phyloP scores from a whole-genome alignment of 2,329 filamentous ascomycete genomes.

The Fusarium sp. region DNA sequence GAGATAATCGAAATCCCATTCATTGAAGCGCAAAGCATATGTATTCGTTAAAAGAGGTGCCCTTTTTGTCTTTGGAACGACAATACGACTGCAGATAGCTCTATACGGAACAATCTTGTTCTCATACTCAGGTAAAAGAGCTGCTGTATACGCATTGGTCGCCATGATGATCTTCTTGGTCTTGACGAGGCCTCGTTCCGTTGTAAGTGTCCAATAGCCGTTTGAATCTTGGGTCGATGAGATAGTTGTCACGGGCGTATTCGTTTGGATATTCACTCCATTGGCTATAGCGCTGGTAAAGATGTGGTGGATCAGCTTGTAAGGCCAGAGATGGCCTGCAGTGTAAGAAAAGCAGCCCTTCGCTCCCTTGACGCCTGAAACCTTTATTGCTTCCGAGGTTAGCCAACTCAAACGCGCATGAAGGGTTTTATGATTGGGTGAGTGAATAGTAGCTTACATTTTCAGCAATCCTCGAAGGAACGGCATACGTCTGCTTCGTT shows the following conservation, averaged over 20 bases:
- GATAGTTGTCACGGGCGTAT: slow-evolving; percentile 44
- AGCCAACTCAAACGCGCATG: too few species aligned
- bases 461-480: slow-evolving; percentile 45
- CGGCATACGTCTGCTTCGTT: background rate
- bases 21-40: slow-evolving; percentile 45
- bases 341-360: slow-evolving; percentile 52
- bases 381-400: slow-evolving; percentile 1
- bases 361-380: slow-evolving; percentile 52
- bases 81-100: slow-evolving; percentile 57
- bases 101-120: slow-evolving; percentile 70
- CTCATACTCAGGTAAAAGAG: slow-evolving; percentile 56
- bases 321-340: slow-evolving; percentile 50
- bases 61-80: slow-evolving; percentile 41
- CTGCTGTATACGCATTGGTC: slow-evolving; percentile 1
- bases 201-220: slow-evolving; percentile 30
- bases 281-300: slow-evolving; percentile 37
- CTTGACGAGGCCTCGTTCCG: slow-evolving; percentile 59
- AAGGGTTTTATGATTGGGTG: background rate
- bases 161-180: background rate
- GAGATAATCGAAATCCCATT: slow-evolving; percentile 58
- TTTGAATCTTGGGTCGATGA: background rate
- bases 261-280: slow-evolving; percentile 49
- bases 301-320: slow-evolving; percentile 51
- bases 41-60: background rate
- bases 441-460: slow-evolving; percentile 11